These are phyloP conservation scores for Mycena latifolia DNA, from an alignment of 768 basidiomycete species.

Conservation along the genomic window DNA sequence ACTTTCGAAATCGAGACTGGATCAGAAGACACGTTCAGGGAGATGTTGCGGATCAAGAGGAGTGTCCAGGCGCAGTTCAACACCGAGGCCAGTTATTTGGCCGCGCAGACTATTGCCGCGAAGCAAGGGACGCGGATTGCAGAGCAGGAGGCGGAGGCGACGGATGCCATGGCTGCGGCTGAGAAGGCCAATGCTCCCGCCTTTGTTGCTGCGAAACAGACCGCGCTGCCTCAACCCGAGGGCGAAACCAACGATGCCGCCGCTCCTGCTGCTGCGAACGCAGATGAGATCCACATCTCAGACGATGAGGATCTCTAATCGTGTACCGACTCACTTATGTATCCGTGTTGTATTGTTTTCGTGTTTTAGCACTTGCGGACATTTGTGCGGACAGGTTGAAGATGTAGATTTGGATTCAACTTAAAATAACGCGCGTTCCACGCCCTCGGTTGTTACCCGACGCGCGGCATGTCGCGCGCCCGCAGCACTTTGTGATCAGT, in stretches of 20 bases:
- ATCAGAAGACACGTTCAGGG: conserved; percentile 97
- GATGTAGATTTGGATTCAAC: no score
- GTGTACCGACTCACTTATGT: no score
- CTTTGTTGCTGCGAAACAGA: conserved; percentile 84
- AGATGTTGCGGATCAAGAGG: conserved; percentile 95
- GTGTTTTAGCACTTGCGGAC: no score
- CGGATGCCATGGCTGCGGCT: conserved; percentile 91
- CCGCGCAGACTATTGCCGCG: conserved; percentile 88
- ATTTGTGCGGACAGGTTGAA: no score
- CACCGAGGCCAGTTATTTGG: conserved; percentile 94
- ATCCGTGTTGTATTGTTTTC: conserved; percentile 23
- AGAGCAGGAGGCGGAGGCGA: conserved; percentile 57
- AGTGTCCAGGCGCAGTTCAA: conserved; percentile 99
- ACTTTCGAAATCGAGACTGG: conserved; percentile 98
- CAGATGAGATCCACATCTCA: conserved; percentile 90
- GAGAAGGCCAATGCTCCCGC: conserved; percentile 76
- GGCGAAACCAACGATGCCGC: conserved; percentile 50
- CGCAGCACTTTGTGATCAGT: neutral
- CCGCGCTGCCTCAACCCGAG: conserved; percentile 51
- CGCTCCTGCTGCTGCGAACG: conserved; percentile 61
- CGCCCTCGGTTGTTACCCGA: no score
- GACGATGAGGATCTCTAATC: conserved; percentile 80
- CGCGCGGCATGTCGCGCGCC: neutral
- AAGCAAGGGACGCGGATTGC: conserved; percentile 65
- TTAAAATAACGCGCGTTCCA: no score